Conservation (phyloP, 2,329 filamentous ascomycete genomes). For the Neonectria hederae region DNA sequence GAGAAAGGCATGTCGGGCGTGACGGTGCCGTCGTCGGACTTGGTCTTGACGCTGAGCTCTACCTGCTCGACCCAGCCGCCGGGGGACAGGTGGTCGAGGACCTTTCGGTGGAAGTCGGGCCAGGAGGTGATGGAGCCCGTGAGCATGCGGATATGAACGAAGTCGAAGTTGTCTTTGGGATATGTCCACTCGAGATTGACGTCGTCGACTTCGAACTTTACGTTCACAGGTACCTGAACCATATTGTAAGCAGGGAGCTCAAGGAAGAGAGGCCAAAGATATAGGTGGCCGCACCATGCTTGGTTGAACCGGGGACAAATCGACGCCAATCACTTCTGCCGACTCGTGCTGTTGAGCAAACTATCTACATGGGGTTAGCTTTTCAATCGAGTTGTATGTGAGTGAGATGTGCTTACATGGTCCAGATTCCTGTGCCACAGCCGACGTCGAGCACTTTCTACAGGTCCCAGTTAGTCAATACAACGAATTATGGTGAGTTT, state of each 20-base stretch:
- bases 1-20: constrained; percentile 22
- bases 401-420: neutral
- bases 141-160: constrained; percentile 5
- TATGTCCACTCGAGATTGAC: constrained; percentile 17
- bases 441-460: constrained; percentile 7
- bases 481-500: too few species aligned
- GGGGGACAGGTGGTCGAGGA: neutral
- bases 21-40: constrained; percentile 39
- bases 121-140: neutral
- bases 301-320: constrained; percentile 2
- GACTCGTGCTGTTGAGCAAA: constrained; percentile 12
- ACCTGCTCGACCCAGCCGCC: neutral
- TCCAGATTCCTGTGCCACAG: constrained; percentile 8
- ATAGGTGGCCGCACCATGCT: neutral
- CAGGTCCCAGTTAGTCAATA: neutral
- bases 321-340: constrained; percentile 4
- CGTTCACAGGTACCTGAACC: neutral
- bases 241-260: neutral
- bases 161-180: constrained; percentile 15
- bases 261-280: neutral
- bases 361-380: neutral
- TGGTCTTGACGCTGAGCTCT: constrained; percentile 3
- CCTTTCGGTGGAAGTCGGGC: neutral
- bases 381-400: neutral
- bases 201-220: constrained; percentile 14